Evolutionary conservation across 2,329 filamentous ascomycete species (phyloP).

Genomic region (Diaporthe nobilis): DNA sequence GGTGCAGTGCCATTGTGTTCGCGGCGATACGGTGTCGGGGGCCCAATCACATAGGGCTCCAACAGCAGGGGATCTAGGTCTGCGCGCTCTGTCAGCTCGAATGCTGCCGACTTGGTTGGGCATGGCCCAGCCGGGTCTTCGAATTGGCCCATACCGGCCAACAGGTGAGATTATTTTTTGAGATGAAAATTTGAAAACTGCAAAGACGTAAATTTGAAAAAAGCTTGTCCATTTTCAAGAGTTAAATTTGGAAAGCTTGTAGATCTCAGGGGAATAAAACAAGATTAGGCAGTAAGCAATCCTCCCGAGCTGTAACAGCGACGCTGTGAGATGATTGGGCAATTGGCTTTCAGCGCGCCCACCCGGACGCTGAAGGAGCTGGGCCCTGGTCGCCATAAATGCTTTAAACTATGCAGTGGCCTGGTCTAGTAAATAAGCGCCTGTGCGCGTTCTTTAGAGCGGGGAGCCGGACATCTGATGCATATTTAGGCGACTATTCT

Average conservation of each 20-base stretch:
- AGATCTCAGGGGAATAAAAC: background rate
- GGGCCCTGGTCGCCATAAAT: background rate
- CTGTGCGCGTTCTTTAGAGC: no score
- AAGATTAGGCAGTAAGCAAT: constrained; percentile 20
- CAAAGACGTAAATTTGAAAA: background rate
- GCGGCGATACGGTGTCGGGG: background rate
- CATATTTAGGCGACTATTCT: background rate
- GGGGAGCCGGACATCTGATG: background rate
- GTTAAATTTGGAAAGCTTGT: background rate
- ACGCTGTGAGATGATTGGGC: background rate
- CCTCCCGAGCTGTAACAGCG: background rate
- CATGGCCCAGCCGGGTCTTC: background rate
- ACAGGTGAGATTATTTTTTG: background rate
- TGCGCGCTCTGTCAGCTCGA: background rate
- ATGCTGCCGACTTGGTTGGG: constrained; percentile 6
- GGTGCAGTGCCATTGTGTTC: background rate
- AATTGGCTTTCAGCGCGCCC: background rate
- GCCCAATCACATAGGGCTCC: background rate
- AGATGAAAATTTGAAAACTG: background rate
- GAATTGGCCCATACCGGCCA: background rate
- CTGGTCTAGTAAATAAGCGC: background rate
- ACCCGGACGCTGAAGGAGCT: background rate
- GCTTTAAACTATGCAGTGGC: background rate
- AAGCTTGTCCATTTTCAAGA: background rate
- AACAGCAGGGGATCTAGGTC: constrained; percentile 2